Evolutionary conservation across 1,139 yeast genomes (phyloP), one percentile per base, ranked within the genome.

Genomic region (Hyphopichia burtonii): DNA sequence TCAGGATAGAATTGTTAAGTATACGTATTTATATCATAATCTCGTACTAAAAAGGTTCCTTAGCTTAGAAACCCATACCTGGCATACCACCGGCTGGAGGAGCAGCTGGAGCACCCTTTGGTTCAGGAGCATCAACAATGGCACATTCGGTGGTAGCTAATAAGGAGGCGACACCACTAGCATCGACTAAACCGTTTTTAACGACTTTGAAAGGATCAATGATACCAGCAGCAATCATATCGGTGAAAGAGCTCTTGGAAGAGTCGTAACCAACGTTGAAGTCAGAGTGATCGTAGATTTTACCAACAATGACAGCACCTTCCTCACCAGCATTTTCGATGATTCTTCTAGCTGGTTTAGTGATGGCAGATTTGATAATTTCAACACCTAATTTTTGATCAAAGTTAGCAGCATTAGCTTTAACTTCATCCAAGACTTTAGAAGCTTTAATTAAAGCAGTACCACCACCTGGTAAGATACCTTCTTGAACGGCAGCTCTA

Each of bases 391-490:
- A 82, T 74, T 89, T 89, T 76, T 93, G 99, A 76, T 93, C 99
- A 63, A 93, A 93, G 83, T 93, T 93, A 44, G 77, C 89, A 46
- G 94, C 86, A 17, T 56, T 55, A 42, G 61, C 65, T 71, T 84
- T 79, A 50, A 93, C 84, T 35, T 72, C 79, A 56, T 84, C 94
- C 62, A 93, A 80, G 53, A 86, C 70, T 64, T 84, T 81, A 44
- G 96, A 83, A 37, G 99, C 99, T 82, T 93, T 93, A 61, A 91
- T 82, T 66, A 93, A 81, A 52, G 99, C 99, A 55, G 98, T 93
- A 76, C 99, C 99, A 69, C 99, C 99, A 76, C 99, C 99, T 66
- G 99, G 99, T 57, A 93, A 80, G 63, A 94, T 93, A 76, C 99
- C 99, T 72, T 93, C 99, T 74, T 93, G 96, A 51, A 93, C 99